Evolutionary conservation across 2,329 filamentous ascomycete species (phyloP).

Genomic region (Alternaria gansuensis): DNA sequence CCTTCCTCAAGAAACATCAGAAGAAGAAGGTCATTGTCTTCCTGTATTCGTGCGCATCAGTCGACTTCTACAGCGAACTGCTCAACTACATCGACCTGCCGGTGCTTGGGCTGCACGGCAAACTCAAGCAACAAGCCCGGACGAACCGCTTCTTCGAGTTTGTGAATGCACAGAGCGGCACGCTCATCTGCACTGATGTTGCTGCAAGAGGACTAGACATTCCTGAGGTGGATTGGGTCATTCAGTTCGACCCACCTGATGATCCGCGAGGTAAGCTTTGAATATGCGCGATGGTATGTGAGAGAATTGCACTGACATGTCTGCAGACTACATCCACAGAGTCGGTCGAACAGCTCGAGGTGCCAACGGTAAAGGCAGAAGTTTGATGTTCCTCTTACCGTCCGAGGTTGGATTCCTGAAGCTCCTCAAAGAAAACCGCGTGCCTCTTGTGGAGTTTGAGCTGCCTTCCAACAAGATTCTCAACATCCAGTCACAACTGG

Average conservation of each 20-base stretch:
- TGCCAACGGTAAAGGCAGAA: conserved; percentile 81
- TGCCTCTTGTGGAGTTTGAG: conserved; percentile 95
- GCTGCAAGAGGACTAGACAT: conserved; percentile 96
- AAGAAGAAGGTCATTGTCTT: conserved; percentile 99
- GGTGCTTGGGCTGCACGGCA: conserved; percentile 83
- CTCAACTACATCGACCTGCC: conserved; percentile 97
- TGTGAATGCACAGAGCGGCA: conserved; percentile 82
- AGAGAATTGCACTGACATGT: conserved; percentile 81
- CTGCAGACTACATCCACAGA: conserved; percentile 75
- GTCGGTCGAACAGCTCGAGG: conserved; percentile 94
- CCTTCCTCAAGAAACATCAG: conserved; percentile 88
- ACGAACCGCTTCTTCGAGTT: conserved; percentile 99
- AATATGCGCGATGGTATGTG: neutral
- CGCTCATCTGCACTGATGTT: conserved; percentile 94
- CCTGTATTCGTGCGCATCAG: conserved; percentile 84
- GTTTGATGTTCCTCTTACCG: conserved; percentile 91
- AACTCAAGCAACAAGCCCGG: conserved; percentile 99
- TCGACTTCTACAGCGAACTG: conserved; percentile 93
- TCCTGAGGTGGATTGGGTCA: conserved; percentile 91
- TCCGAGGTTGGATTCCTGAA: conserved; percentile 91
- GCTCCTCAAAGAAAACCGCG: conserved; percentile 87
- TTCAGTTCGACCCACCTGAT: conserved; percentile 69
- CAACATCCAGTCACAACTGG: conserved; percentile 33
- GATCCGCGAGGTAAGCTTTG: conserved; percentile 9
- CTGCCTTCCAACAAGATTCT: conserved; percentile 92